Base-by-base conservation (phyloP, 352 stramenopile genomes). In the Phytopythium sindhum region DNA sequence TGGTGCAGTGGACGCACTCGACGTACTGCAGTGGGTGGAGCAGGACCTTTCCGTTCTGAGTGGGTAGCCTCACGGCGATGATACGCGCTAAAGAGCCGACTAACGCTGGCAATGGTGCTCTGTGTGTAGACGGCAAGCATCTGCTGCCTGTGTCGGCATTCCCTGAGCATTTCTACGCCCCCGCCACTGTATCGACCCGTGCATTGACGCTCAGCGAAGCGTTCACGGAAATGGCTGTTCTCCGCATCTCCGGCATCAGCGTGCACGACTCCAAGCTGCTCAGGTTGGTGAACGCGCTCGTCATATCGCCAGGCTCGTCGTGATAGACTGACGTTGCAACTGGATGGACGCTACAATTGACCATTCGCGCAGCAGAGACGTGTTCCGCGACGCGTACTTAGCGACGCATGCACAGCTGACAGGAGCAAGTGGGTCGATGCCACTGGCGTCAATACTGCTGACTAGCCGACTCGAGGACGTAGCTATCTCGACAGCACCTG, bases 21-120 rank as follows among this genome's bases (percentile, higher is more conserved):
- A 84, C 41, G 52, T 86, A 14, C 61, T 91, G 21, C 45, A 70
- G 37, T 91, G 83, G 80, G 62, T 90, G 14, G 65, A 82, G 3
- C 66, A 85, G n/a, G 79, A 90, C 39, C 50, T 88, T 26, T 73
- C 77, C 21, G 57, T 89, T 2, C 61, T 90, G 54, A 86, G 80
- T 90, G 70, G 61, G 79, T 68, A 4, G 51, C 17, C 15, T 37
- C 10, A 24, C 39, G 12, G 37, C 10, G 12, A 41, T 17, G 2
- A n/a, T n/a, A 5, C 11, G 31, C 33, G 23, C 9, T 8, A 31
- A 26, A 3, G 28, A 37, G 19, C 7, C 42, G 8, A 7, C 26
- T 53, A 33, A 61, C 15, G 19, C 17, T 7, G 10, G 21, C 15
- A 8, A 3, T 29, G 28, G 37, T 35, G 21, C 26, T 2, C 1